Conservation (phyloP, 2,329 filamentous ascomycete genomes). For the Aspergillus proliferans region DNA sequence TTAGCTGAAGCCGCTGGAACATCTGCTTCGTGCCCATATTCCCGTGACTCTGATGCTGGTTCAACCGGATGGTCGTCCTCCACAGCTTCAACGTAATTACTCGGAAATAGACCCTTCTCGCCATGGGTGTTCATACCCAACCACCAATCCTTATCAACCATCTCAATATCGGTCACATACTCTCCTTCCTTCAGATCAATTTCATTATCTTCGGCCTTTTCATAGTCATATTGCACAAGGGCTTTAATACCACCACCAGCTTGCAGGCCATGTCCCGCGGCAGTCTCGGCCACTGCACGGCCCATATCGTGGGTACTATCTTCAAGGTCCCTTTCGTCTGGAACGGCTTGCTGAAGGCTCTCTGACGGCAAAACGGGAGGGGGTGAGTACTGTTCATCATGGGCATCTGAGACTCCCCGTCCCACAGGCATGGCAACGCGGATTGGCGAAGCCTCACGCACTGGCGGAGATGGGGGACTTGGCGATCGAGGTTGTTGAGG, state of each 20-base stretch:
- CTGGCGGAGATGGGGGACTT: constrained; percentile 44
- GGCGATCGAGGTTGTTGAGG: constrained; percentile 42
- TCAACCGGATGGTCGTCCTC: constrained; percentile 48
- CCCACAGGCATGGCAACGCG: constrained; percentile 80
- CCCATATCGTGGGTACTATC: constrained; percentile 55
- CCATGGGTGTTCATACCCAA: constrained; percentile 82
- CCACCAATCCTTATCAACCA: constrained; percentile 99
- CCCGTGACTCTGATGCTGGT: constrained; percentile 23
- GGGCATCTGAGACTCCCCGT: constrained; percentile 48
- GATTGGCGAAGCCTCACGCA: constrained; percentile 65
- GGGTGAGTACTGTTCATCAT: constrained; percentile 37
- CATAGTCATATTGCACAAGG: constrained; percentile 86
- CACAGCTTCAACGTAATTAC: constrained; percentile 89
- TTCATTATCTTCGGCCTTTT: constrained; percentile 96
- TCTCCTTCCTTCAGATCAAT: constrained; percentile 86
- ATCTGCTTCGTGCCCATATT: constrained; percentile 24
- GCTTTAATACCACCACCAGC: constrained; percentile 61
- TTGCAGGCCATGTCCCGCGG: constrained; percentile 43
- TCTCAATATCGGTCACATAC: constrained; percentile 83
- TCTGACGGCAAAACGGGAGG: constrained; percentile 52
- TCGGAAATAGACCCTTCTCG: constrained; percentile 86
- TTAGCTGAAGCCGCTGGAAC: constrained; percentile 32
- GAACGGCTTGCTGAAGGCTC: constrained; percentile 57
- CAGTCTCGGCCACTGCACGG: constrained; percentile 55
- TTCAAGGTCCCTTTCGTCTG: constrained; percentile 59